A percentile compares a stretch with the other conserved stretches of the same genome.
phyloP scores from a whole-genome alignment of 768 basidiomycete species.

The Xerocomellus intermedius region DNA sequence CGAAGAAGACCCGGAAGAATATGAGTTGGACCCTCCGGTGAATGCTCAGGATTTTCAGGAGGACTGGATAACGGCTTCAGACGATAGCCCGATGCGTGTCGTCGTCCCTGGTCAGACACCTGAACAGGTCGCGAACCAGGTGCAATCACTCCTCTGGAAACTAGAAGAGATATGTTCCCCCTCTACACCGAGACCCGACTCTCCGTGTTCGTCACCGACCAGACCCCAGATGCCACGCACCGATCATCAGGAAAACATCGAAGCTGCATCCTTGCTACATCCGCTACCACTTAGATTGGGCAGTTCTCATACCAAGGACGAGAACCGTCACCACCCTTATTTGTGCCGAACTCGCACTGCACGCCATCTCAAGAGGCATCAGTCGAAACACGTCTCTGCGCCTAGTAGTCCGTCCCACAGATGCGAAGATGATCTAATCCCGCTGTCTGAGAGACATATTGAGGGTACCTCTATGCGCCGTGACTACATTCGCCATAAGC shows the following conservation, averaged over 20 bases:
- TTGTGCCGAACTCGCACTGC: background rate
- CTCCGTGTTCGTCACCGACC: slow-evolving; percentile 1
- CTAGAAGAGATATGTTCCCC: slow-evolving; percentile 17
- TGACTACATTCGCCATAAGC: slow-evolving; percentile 26
- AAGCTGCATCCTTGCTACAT: background rate
- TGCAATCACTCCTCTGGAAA: slow-evolving; percentile 20
- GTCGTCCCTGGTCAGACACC: slow-evolving; percentile 37
- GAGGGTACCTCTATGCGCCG: slow-evolving; percentile 28
- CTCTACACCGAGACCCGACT: background rate
- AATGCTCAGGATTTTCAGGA: slow-evolving; percentile 33
- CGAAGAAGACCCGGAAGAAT: slow-evolving; percentile 33
- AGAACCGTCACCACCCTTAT: slow-evolving; percentile 5
- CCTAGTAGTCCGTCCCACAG: slow-evolving; percentile 1
- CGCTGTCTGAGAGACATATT: slow-evolving; percentile 22
- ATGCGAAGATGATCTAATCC: slow-evolving; percentile 22
- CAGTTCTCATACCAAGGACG: slow-evolving; percentile 7
- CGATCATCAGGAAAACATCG: background rate
- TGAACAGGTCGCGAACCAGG: slow-evolving; percentile 20
- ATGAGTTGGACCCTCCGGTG: slow-evolving; percentile 33
- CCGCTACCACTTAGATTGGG: background rate
- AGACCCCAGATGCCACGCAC: background rate
- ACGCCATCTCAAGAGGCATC: slow-evolving; percentile 10
- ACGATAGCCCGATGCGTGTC: slow-evolving; percentile 33
- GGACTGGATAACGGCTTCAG: slow-evolving; percentile 37
- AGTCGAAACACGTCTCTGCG: background rate